Conservation (phyloP, 2,329 filamentous ascomycete species). For the Grosmannia penicillata region DNA sequence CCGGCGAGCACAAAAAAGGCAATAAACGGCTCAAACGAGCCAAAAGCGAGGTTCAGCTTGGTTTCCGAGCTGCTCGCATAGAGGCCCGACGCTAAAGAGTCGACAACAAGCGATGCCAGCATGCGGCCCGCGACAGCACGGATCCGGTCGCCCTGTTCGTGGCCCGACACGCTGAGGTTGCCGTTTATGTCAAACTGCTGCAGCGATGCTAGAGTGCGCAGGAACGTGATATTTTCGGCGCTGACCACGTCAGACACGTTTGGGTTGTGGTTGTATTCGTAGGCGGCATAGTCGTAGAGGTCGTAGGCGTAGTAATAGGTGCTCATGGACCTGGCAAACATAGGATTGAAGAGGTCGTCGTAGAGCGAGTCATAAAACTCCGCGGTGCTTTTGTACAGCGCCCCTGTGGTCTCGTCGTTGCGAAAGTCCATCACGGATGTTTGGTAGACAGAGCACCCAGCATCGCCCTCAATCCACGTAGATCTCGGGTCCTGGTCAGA, state of each 20-base stretch:
- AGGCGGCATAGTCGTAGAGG: constrained; percentile 41
- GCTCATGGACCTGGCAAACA: constrained; percentile 19
- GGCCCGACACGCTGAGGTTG: constrained; percentile 44
- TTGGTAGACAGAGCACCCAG: constrained; percentile 23
- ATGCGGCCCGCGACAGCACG: constrained; percentile 38
- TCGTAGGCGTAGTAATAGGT: constrained; percentile 34
- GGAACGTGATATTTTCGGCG: constrained; percentile 30
- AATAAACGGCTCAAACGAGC: constrained; percentile 38
- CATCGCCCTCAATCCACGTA: constrained; percentile 27
- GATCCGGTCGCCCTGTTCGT: constrained; percentile 20
- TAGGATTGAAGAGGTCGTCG: constrained; percentile 21
- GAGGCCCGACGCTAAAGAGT: constrained; percentile 27
- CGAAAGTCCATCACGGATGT: constrained; percentile 15
- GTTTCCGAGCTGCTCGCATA: constrained; percentile 21
- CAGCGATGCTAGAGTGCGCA: constrained; percentile 48
- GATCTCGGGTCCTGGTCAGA: constrained; percentile 23
- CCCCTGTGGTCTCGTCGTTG: constrained; percentile 8
- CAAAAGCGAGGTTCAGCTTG: constrained; percentile 39
- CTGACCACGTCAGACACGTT: constrained; percentile 24
- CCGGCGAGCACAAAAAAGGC: constrained; percentile 36
- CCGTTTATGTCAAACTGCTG: constrained; percentile 45
- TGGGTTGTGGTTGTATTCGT: constrained; percentile 35
- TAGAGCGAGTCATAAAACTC: constrained; percentile 29
- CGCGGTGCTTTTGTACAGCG: constrained; percentile 13
- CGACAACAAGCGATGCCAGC: constrained; percentile 28